Evolutionary conservation across 2,329 filamentous ascomycete genomes (phyloP), one percentile per base, ranked within the genome.

Genomic region (Colletotrichum chrysophilum): DNA sequence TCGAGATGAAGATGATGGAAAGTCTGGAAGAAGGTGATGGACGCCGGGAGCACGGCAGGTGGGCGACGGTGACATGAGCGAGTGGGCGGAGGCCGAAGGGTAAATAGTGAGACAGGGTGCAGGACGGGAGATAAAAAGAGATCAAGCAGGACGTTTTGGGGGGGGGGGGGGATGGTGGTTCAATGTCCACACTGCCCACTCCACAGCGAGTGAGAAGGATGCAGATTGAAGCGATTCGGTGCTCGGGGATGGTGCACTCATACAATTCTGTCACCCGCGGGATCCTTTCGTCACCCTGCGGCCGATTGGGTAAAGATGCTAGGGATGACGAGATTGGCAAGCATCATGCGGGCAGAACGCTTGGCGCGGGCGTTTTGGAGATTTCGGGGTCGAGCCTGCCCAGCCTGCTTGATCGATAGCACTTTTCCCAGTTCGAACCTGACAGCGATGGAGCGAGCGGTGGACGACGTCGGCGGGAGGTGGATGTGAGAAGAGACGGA

Each of bases 361-460:
- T 76, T 76, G 75, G 71, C 71, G 75, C 71, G 75, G 75, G 75
- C 71, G 75, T 75, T 71, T 75, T 61, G 26, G 38, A 24, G 18
- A 6, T 52, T 36, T 74, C 60, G 73, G 32, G 52, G 55, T 74
- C 30, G 62, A 74, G 48, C 21, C 26, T 55, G 28, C 36, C 24
- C 30, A 67, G 68, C 43, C 24, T 48, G 43, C 43, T 48, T 48
- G 10, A 13, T 48, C 43, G 43, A 48, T 48, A 21, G 43, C n/a
- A 48, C 14, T 48, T 10, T 64, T 48, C 36, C 21, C n/a, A 24
- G 28, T 30, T 24, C 30, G 18, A 34, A 10, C 21, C 16, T 56
- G 30, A 18, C 18, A 61, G 56, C 61, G 9, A 32, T 58, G 24
- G 34, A 36, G 24, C 18, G 34, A 36, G 24, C 24, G 34, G 43